phyloP scores from a whole-genome alignment of 169 alveolate species.

The Toxoplasma gondii region DNA sequence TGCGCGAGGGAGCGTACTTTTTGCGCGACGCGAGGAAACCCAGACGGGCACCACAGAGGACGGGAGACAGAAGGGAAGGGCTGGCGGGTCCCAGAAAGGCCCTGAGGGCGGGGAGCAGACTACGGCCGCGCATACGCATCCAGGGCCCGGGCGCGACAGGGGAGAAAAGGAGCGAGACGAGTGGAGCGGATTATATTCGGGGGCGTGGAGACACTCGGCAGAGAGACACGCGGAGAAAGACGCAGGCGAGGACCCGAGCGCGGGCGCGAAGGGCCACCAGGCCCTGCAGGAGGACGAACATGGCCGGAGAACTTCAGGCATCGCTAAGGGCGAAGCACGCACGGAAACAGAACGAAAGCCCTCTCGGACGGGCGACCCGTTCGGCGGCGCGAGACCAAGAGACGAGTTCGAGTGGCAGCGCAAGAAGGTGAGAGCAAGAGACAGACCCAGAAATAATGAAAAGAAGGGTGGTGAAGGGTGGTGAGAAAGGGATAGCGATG shows the following conservation, averaged over 20 bases:
- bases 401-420: slow-evolving; percentile 26
- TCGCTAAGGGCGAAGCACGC: not conserved
- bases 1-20: too few relatives aligned
- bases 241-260: not conserved
- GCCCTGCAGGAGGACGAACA: not conserved
- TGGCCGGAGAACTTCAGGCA: not conserved
- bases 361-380: not conserved
- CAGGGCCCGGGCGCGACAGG: too few relatives aligned
- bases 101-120: not conserved
- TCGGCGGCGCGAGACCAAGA: slow-evolving; percentile 2
- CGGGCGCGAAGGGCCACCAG: not conserved
- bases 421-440: not conserved
- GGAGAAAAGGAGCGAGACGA: not conserved
- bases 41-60: not conserved
- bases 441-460: too few relatives aligned
- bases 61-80: not conserved
- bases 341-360: not conserved
- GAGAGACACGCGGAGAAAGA: not conserved
- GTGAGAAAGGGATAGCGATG: not conserved
- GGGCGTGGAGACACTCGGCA: not conserved
- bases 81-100: not conserved
- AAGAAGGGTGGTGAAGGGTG: not conserved
- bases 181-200: not conserved
- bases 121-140: not conserved
- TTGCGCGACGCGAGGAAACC: not conserved